Conservation (phyloP, 2,329 filamentous ascomycete genomes). For the Aspergillus neotritici region DNA sequence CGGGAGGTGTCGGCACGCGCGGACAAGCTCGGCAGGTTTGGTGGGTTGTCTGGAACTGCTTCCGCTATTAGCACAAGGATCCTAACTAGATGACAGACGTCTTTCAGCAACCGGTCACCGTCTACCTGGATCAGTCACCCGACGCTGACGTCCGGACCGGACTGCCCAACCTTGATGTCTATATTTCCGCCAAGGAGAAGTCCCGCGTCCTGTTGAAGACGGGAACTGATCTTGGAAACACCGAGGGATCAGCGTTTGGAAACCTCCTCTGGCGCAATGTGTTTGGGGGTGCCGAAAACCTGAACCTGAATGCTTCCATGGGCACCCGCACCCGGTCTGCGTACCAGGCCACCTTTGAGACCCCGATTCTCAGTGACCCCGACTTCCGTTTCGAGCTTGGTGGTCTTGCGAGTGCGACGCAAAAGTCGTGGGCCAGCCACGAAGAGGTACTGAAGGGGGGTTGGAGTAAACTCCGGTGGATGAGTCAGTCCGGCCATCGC, state of each 20-base stretch:
- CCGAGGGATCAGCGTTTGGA: constrained; percentile 88
- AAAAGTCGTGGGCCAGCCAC: constrained; percentile 90
- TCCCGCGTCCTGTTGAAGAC: constrained; percentile 84
- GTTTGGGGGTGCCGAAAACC: constrained; percentile 85
- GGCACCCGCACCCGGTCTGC: constrained; percentile 88
- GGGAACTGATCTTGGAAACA: constrained; percentile 87
- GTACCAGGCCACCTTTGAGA: constrained; percentile 79
- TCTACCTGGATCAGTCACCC: constrained; percentile 74
- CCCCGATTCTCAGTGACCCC: constrained; percentile 78
- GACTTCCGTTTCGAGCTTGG: constrained; percentile 74
- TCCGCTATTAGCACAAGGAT: background rate
- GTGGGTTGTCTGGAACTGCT: constrained; percentile 45
- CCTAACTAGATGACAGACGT: constrained; percentile 56
- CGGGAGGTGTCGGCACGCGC: constrained; percentile 64
- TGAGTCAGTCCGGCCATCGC: constrained; percentile 57
- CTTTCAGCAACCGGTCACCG: constrained; percentile 74
- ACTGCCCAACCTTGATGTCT: constrained; percentile 70
- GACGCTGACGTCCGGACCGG: constrained; percentile 61
- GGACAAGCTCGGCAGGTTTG: constrained; percentile 72
- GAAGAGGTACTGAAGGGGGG: constrained; percentile 81
- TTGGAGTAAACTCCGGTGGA: constrained; percentile 70
- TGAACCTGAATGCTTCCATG: constrained; percentile 79
- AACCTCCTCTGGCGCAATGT: constrained; percentile 85
- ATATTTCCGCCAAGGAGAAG: constrained; percentile 71
- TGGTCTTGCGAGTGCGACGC: constrained; percentile 72